Conservation (phyloP, 2,329 filamentous ascomycete genomes). For the Colletotrichum trifolii region DNA sequence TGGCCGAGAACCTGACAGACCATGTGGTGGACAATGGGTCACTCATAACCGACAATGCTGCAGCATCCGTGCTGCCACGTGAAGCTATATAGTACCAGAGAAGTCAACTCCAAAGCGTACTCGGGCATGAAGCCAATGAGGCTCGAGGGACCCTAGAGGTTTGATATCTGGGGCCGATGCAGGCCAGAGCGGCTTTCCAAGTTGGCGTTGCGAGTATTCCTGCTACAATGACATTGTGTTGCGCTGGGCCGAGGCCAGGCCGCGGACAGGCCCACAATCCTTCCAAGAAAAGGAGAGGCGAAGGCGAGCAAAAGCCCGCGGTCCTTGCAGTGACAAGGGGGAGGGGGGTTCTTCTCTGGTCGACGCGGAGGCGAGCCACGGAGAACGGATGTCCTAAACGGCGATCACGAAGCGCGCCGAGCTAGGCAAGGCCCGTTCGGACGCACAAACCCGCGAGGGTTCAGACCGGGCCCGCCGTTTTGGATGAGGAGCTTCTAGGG, state of each 20-base stretch:
- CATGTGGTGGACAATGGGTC: not conserved
- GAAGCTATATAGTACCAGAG: not conserved
- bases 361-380: not conserved
- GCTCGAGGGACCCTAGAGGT: too few relatives aligned
- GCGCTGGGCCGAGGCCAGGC: too few relatives aligned
- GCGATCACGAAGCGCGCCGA: slow-evolving; percentile 3
- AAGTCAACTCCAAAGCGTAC: too few relatives aligned
- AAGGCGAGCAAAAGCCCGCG: not conserved
- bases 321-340: not conserved
- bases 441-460: slow-evolving; percentile 2
- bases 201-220: too few relatives aligned
- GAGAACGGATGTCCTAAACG: slow-evolving; percentile 17
- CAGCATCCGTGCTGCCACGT: slow-evolving; percentile 13
- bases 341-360: not conserved
- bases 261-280: too few relatives aligned
- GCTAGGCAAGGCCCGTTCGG: slow-evolving; percentile 21
- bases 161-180: not conserved
- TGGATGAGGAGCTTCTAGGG: slow-evolving; percentile 6
- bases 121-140: too few relatives aligned
- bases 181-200: too few relatives aligned
- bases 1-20: not conserved
- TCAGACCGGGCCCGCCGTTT: slow-evolving; percentile 1
- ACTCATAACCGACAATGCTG: too few relatives aligned
- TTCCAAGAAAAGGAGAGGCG: not conserved
- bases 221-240: too few relatives aligned